Percentiles rank a stretch among this genome's conserved stretches.
These are phyloP conservation scores for Endoconidiophora laricicola DNA, from an alignment of 2,329 filamentous ascomycete genomes.

Conservation along the genomic window DNA sequence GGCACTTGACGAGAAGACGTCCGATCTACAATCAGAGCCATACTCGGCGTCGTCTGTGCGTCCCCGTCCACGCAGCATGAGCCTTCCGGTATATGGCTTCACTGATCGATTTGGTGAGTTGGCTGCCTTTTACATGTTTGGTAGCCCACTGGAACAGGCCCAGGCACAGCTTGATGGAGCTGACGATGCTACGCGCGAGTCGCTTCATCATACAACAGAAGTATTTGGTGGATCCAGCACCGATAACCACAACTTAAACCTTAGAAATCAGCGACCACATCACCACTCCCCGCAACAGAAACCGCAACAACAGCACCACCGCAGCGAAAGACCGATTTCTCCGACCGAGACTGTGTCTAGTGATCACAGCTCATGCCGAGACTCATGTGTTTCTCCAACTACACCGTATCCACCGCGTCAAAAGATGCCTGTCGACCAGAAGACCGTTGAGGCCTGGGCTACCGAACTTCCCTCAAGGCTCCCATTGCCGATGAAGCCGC, in stretches of 20 bases:
- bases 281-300: too few species aligned
- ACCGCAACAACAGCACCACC: not conserved
- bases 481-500: conserved; percentile 7
- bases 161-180: not conserved
- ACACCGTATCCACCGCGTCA: conserved; percentile 10
- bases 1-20: conserved; percentile 37
- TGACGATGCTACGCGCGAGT: conserved; percentile 5
- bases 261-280: too few species aligned
- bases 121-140: conserved; percentile 33
- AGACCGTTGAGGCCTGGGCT: conserved; percentile 8
- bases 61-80: conserved; percentile 30
- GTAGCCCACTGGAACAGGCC: conserved; percentile 16
- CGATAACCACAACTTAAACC: not conserved
- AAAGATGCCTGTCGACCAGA: conserved; percentile 1
- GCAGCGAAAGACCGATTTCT: conserved; percentile 9
- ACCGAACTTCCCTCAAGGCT: conserved; percentile 4
- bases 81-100: conserved; percentile 30
- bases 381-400: conserved; percentile 12
- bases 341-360: conserved; percentile 14
- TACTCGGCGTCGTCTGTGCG: conserved; percentile 25
- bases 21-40: conserved; percentile 33
- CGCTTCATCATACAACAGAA: conserved; percentile 5
- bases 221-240: conserved; percentile 5
- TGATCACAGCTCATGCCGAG: conserved; percentile 12
- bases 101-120: conserved; percentile 27